phyloP scores from a whole-genome alignment of 2,329 filamentous ascomycete genomes.

The Elsinoe ampelina region DNA sequence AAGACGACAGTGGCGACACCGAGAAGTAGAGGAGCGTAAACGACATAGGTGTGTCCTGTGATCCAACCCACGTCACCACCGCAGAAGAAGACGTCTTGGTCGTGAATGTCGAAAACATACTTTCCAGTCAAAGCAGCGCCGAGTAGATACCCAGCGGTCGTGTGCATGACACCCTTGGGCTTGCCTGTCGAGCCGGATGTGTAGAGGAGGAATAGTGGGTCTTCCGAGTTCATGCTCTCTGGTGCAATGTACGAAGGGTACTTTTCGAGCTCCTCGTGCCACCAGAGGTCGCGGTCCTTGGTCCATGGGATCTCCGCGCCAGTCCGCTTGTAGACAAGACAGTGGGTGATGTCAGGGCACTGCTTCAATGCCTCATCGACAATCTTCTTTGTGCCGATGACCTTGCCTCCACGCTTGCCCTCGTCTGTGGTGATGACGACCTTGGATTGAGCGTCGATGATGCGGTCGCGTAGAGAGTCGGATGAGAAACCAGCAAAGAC shows the following conservation, averaged over 20 bases:
- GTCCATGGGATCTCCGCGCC: slow-evolving; percentile 90
- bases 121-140: slow-evolving; percentile 90
- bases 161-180: slow-evolving; percentile 98
- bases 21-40: slow-evolving; percentile 87
- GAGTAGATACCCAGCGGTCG: slow-evolving; percentile 87
- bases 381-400: slow-evolving; percentile 98
- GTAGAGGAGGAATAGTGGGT: slow-evolving; percentile 94
- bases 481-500: slow-evolving; percentile 97
- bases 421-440: slow-evolving; percentile 96
- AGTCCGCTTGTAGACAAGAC: slow-evolving; percentile 90
- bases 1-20: slow-evolving; percentile 95
- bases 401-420: slow-evolving; percentile 93
- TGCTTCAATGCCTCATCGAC: slow-evolving; percentile 96
- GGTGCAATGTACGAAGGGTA: slow-evolving; percentile 88
- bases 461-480: slow-evolving; percentile 89
- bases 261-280: slow-evolving; percentile 97
- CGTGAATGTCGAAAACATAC: slow-evolving; percentile 97
- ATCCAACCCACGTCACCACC: slow-evolving; percentile 99
- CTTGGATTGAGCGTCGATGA: slow-evolving; percentile 80
- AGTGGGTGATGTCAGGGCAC: slow-evolving; percentile 77
- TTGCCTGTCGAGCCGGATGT: slow-evolving; percentile 97
- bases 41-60: slow-evolving; percentile 95
- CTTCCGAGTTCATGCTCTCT: slow-evolving; percentile 83
- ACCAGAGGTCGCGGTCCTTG: slow-evolving; percentile 83
- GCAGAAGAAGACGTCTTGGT: slow-evolving; percentile 89